Evolutionary conservation across 225 moss, liverwort and hornwort genomes (phyloP).

Genomic region (Polytrichum formosum): DNA sequence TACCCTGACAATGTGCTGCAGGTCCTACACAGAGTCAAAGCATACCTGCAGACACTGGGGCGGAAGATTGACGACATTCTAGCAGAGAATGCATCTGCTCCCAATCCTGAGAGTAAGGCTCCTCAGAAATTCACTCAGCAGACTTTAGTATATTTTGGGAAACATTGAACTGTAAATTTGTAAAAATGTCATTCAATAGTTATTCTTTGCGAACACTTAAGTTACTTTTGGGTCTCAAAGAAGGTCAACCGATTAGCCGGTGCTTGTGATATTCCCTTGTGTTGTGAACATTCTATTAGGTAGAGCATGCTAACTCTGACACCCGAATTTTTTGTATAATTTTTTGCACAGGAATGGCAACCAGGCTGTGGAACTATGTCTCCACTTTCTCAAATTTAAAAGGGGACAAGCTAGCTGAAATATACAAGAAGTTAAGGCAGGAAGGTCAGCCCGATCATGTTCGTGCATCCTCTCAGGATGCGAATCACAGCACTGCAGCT

Average conservation of each 20-base stretch:
- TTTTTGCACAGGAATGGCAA: conserved; percentile 72
- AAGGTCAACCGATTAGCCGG: too few relatives aligned
- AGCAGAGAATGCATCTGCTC: conserved; percentile 66
- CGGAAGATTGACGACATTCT: conserved; percentile 84
- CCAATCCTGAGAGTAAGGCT: conserved; percentile 83
- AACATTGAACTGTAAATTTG: too few relatives aligned
- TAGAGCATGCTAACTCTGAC: background rate
- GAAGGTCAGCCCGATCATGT: conserved; percentile 30
- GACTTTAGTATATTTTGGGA: background rate
- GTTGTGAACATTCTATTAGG: too few relatives aligned
- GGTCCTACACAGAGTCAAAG: conserved; percentile 80
- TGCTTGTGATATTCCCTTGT: too few relatives aligned
- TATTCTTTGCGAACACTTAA: too few relatives aligned
- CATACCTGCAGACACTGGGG: conserved; percentile 82
- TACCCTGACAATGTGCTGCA: conserved; percentile 21
- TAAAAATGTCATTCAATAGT: too few relatives aligned
- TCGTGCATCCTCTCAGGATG: conserved; percentile 51
- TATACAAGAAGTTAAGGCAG: conserved; percentile 76
- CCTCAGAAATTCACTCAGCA: background rate
- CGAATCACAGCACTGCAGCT: conserved; percentile 44
- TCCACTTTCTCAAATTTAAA: conserved; percentile 87
- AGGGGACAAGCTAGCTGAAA: conserved; percentile 76
- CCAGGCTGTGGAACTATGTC: conserved; percentile 95
- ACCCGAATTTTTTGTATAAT: too few relatives aligned
- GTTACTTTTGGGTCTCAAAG: too few relatives aligned